Conservation (phyloP, 208 protist species). For the Leishmania tarentolae region DNA sequence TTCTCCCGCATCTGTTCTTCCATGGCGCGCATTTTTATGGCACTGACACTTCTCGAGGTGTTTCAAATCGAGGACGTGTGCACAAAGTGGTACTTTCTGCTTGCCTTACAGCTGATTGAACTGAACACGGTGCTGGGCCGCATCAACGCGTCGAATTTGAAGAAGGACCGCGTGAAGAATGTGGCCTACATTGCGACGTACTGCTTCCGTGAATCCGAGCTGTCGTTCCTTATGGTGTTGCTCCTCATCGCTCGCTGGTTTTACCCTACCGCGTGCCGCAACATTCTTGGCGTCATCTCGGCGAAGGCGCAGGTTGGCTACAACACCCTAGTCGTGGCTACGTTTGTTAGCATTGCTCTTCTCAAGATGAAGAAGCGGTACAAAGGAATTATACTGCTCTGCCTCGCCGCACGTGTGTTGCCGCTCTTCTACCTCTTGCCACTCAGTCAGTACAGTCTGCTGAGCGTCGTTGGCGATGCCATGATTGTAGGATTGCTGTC, state of each 20-base stretch:
- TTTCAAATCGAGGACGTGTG: constrained; percentile 60
- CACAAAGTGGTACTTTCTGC: constrained; percentile 80
- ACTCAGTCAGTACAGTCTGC: constrained; percentile 64
- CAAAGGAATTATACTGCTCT: constrained; percentile 71
- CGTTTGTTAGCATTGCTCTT: constrained; percentile 69
- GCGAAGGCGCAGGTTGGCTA: constrained; percentile 40
- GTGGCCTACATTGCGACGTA: constrained; percentile 76
- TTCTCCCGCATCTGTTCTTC: constrained; percentile 82
- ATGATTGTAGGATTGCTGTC: constrained; percentile 85
- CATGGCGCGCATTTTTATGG: constrained; percentile 82
- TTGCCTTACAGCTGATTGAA: constrained; percentile 79
- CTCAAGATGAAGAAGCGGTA: constrained; percentile 65
- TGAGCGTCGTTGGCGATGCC: constrained; percentile 84
- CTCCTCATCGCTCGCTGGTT: constrained; percentile 63
- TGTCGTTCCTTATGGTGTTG: constrained; percentile 73
- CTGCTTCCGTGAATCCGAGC: constrained; percentile 79
- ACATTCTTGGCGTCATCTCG: constrained; percentile 25
- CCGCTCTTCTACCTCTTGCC: constrained; percentile 83
- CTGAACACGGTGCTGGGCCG: constrained; percentile 86
- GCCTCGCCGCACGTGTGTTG: constrained; percentile 62
- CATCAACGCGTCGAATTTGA: constrained; percentile 82
- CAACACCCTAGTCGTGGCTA: constrained; percentile 51
- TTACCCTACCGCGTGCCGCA: constrained; percentile 30
- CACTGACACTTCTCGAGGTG: constrained; percentile 77
- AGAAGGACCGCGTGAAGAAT: constrained; percentile 79